Evolutionary conservation across 129 eudicot genomes (phyloP).

Genomic region (Chrysanthemum seticuspe): DNA sequence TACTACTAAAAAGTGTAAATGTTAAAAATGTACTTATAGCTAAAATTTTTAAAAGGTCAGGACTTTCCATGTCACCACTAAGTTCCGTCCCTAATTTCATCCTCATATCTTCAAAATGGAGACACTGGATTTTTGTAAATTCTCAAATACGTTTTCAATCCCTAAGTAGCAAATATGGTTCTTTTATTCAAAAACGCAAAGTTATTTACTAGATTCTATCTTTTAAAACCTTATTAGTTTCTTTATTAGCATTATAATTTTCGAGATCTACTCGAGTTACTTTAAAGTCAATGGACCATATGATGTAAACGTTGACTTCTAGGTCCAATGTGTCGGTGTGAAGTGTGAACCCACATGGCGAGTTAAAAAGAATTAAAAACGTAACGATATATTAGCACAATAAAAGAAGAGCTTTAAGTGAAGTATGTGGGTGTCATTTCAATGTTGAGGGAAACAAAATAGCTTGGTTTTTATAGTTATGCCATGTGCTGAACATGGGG

Average conservation of each 20-base stretch:
- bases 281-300: slow-evolving; percentile 5
- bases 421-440: slow-evolving; percentile 18
- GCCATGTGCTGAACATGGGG: slow-evolving; percentile 22
- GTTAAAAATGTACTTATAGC: no score
- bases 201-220: neutral
- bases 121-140: neutral
- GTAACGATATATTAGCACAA: neutral
- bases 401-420: slow-evolving; percentile 4
- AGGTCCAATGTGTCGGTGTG: slow-evolving; percentile 35
- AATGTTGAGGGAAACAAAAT: slow-evolving; percentile 12
- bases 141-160: neutral
- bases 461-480: slow-evolving; percentile 12
- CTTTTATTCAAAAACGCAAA: neutral
- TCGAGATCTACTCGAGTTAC: neutral
- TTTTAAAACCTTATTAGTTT: neutral
- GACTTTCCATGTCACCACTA: no score
- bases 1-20: no score
- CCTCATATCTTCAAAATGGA: no score
- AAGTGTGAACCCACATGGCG: slow-evolving; percentile 32
- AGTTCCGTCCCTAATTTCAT: no score
- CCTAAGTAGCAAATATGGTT: neutral
- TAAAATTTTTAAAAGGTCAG: no score
- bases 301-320: slow-evolving; percentile 17
- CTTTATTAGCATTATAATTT: neutral
- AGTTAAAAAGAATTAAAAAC: neutral